These are phyloP conservation scores for Alternaria novae-zelandiae DNA, from an alignment of 2,329 filamentous ascomycete species.

Conservation along the genomic window DNA sequence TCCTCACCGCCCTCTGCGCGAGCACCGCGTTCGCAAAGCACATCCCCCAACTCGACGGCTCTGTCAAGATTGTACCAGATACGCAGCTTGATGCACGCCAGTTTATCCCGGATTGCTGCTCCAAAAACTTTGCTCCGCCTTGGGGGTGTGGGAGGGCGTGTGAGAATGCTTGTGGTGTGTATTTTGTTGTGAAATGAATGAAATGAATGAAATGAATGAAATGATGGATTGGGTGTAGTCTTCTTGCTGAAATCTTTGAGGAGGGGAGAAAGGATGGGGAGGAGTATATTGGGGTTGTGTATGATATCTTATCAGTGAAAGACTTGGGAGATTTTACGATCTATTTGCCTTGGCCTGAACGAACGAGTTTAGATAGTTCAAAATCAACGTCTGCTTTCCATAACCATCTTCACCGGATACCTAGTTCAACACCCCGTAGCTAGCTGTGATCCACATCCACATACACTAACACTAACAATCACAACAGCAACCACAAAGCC, in stretches of 20 bases:
- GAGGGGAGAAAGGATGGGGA: neutral
- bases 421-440: neutral
- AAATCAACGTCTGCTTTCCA: neutral
- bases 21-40: neutral
- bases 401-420: neutral
- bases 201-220: neutral
- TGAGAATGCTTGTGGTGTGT: neutral
- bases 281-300: neutral
- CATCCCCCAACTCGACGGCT: neutral
- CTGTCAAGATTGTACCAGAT: neutral
- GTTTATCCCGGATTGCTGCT: neutral
- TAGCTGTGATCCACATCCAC: neutral
- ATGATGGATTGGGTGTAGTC: neutral
- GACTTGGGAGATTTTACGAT: neutral
- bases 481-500: neutral
- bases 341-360: neutral
- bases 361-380: neutral
- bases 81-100: neutral
- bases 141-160: neutral
- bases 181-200: neutral
- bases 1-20: neutral
- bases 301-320: neutral
- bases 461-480: too few species aligned
- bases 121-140: neutral
- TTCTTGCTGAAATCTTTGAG: neutral